A percentile compares a stretch with the other conserved stretches of the same genome.
Evolutionary conservation across 257 asterid genomes (phyloP).

Genomic region (Echium plantagineum): DNA sequence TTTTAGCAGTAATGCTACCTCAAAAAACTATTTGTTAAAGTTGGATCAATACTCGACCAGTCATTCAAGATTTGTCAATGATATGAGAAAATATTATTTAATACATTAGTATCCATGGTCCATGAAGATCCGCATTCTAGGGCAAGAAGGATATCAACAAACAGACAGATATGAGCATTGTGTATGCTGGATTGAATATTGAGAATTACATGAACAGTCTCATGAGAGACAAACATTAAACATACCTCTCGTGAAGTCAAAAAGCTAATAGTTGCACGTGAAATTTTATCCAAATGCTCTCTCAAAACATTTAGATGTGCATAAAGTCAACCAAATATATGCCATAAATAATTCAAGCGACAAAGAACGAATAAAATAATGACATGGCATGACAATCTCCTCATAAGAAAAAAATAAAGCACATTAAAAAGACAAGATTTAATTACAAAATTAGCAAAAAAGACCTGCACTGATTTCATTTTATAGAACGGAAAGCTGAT

Average conservation of each 20-base stretch:
- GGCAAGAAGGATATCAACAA: too few species aligned
- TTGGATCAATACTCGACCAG: too few species aligned
- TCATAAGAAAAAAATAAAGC: background rate
- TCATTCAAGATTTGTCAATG: too few species aligned
- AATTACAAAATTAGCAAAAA: background rate
- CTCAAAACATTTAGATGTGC: background rate
- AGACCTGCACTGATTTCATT: slow-evolving; percentile 17
- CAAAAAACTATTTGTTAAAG: too few species aligned
- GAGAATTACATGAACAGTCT: too few species aligned
- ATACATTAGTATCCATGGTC: too few species aligned
- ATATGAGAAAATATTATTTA: too few species aligned
- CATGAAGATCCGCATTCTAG: too few species aligned
- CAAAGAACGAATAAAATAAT: background rate
- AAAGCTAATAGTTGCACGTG: background rate
- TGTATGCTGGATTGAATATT: too few species aligned
- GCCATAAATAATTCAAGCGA: background rate
- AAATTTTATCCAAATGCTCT: background rate
- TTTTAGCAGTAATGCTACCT: too few species aligned
- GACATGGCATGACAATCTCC: background rate
- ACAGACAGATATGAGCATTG: too few species aligned
- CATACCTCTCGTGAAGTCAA: background rate
- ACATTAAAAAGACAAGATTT: background rate
- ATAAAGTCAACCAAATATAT: background rate
- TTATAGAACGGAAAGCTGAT: slow-evolving; percentile 8
- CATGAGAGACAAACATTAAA: background rate